phyloP scores from a whole-genome alignment of 1,284 basidiomycete genomes.

The Mycena citricolor region DNA sequence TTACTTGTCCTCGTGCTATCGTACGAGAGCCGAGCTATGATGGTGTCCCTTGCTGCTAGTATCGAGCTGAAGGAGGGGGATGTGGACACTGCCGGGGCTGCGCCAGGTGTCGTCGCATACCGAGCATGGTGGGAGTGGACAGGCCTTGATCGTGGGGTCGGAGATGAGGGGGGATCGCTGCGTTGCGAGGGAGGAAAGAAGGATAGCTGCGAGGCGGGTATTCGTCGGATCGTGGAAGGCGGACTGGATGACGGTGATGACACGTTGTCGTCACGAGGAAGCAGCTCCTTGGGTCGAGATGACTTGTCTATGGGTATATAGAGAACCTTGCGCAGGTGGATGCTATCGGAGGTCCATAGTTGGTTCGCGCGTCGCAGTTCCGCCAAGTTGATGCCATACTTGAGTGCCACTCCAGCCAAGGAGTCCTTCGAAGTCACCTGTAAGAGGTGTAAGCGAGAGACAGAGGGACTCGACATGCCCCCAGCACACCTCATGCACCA shows the following conservation, averaged over 20 bases:
- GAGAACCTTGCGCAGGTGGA: constrained; percentile 81
- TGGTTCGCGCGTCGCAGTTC: constrained; percentile 87
- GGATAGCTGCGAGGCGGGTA: constrained; percentile 55
- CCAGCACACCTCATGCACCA: constrained; percentile 52
- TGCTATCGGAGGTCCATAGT: constrained; percentile 86
- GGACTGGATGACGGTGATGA: no score
- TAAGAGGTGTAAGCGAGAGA: background rate
- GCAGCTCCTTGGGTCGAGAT: constrained; percentile 33
- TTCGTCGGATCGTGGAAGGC: constrained; percentile 42
- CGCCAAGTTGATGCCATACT: constrained; percentile 81
- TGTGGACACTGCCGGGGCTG: constrained; percentile 12
- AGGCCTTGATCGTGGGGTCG: constrained; percentile 22
- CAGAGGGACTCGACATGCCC: background rate
- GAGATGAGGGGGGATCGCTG: constrained; percentile 16
- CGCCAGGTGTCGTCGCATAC: constrained; percentile 23
- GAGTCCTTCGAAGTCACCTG: constrained; percentile 77
- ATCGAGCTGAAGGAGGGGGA: constrained; percentile 42
- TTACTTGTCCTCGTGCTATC: constrained; percentile 40
- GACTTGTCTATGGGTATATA: constrained; percentile 70
- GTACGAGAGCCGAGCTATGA: constrained; percentile 52
- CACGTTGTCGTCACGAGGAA: constrained; percentile 16
- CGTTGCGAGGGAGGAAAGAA: constrained; percentile 56
- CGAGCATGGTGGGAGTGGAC: constrained; percentile 25
- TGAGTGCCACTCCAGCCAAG: constrained; percentile 80
- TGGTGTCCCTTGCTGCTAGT: constrained; percentile 47